Conservation (phyloP, 352 stramenopile species). For the Pythium oligandrum region DNA sequence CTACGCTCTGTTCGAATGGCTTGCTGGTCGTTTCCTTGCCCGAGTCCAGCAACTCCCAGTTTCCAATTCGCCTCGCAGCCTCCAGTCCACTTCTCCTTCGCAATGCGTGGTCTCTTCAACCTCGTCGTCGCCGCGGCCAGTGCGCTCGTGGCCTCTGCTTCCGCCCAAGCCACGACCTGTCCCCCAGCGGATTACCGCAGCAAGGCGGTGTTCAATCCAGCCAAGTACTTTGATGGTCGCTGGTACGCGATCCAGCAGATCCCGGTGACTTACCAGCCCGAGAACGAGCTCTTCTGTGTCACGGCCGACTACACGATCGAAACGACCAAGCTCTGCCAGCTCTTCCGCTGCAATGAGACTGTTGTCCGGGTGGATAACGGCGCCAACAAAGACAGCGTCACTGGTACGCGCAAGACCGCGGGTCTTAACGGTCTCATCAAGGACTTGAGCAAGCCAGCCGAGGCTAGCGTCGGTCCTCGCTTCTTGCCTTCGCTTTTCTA, state of each 20-base stretch:
- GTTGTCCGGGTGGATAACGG: constrained; percentile 10
- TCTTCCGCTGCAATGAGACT: constrained; percentile 12
- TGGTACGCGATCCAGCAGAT: constrained; percentile 19
- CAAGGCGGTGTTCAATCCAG: constrained; percentile 13
- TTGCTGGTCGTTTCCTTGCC: no score
- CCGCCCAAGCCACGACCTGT: constrained; percentile 9
- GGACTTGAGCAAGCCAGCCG: constrained; percentile 6
- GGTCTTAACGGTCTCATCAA: constrained; percentile 12
- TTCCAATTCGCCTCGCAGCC: no score
- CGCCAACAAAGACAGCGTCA: constrained; percentile 10
- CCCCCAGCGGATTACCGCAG: constrained; percentile 9
- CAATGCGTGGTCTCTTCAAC: constrained; percentile 3
- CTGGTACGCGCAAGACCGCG: constrained; percentile 10
- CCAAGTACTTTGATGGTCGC: constrained; percentile 12
- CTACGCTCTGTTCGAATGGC: no score
- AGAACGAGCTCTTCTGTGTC: constrained; percentile 12
- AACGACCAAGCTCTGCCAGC: not conserved
- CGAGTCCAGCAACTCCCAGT: no score
- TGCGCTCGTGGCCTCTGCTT: constrained; percentile 5
- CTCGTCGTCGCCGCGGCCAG: constrained; percentile 6
- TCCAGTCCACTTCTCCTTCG: no score
- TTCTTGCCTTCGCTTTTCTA: constrained; percentile 12
- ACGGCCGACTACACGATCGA: constrained; percentile 6
- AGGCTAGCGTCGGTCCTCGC: constrained; percentile 7
- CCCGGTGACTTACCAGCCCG: constrained; percentile 12